Evolutionary conservation across 805 yeast genomes (phyloP), one percentile per base, ranked within the genome.

Genomic region (Torulaspora quercuum): DNA sequence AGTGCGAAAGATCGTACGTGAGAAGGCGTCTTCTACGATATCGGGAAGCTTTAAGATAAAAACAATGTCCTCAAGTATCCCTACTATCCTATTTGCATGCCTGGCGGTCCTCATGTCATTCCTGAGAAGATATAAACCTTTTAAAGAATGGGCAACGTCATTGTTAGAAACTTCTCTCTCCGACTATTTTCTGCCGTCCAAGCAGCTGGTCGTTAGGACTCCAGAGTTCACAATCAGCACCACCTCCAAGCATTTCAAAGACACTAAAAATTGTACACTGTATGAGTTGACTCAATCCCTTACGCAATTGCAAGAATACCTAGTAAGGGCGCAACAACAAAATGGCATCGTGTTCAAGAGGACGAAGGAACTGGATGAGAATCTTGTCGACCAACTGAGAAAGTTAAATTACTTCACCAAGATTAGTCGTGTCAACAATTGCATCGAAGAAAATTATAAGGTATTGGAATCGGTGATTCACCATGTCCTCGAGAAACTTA

Each of bases 401-500:
- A 60, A 69, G 15, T 66, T 73, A 1, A 80, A 81, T 0, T 79
- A 83, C 63, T 44, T 70, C 18, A 59, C 65, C 13, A 78, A 82
- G 46, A 57, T 84, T 33, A 57, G 65, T 11, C 45, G 51, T 6
- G 67, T 79, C 1, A 85, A 82, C 40, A 42, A 46, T 1, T 62
- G 70, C 8, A 67, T 78, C 4, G 57, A 48, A 4, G 52, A 49
- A 7, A 86, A 87, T 57, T 70, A 69, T 35, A 45, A 46, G 3
- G 45, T 82, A 2, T 50, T 82, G 7, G 54, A 63, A 12, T 65
- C 59, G 2, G 60, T 85, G 4, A 73, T 75, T 0, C 53, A 64
- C 2, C 35, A 37, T 6, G 65, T 73, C 0, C 55, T 66, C 14
- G 29, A 49, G 6, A 53, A 55, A 10, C 57, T 70, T 18, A 37